Evolutionary conservation across 164 flowering plant genomes (phyloP).

Genomic region (Nelumbo lutea): DNA sequence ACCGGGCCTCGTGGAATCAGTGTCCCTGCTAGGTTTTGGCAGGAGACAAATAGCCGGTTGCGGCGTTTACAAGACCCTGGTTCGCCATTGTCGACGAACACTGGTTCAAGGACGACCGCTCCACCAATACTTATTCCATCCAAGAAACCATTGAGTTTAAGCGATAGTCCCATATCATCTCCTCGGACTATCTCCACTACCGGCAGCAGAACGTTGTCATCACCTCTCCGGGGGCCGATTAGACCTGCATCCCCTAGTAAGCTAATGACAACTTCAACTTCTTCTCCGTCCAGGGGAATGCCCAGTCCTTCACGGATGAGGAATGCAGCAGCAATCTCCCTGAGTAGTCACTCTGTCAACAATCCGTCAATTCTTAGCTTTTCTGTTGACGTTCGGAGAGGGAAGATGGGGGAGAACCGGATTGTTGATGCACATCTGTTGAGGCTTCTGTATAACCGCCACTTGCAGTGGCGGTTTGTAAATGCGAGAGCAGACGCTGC

Average conservation of each 20-base stretch:
- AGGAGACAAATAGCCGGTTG: conserved; percentile 29
- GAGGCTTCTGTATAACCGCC: conserved; percentile 68
- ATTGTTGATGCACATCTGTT: conserved; percentile 66
- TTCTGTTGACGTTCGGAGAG: conserved; percentile 61
- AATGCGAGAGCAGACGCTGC: conserved; percentile 73
- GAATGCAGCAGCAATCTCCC: conserved; percentile 23
- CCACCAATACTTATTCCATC: conserved; percentile 9
- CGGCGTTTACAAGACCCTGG: conserved; percentile 34
- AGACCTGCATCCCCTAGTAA: conserved; percentile 67
- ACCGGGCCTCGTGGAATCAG: conserved; percentile 42
- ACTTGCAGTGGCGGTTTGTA: conserved; percentile 79
- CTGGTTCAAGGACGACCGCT: conserved; percentile 21
- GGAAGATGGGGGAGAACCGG: conserved; percentile 68
- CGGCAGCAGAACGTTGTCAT: conserved; percentile 39
- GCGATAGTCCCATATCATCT: conserved; percentile 1
- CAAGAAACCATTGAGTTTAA: not conserved
- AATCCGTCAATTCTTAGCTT: conserved; percentile 66
- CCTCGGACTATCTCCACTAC: not conserved
- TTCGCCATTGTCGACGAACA: conserved; percentile 28
- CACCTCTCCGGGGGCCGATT: conserved; percentile 48
- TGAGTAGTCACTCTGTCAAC: conserved; percentile 27
- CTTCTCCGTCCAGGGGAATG: conserved; percentile 45
- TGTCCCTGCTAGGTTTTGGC: conserved; percentile 45
- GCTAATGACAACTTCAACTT: conserved; percentile 32
- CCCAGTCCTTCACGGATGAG: conserved; percentile 57